Conservation (phyloP, 2,329 filamentous ascomycete genomes). For the Colletotrichum gloeosporioides region DNA sequence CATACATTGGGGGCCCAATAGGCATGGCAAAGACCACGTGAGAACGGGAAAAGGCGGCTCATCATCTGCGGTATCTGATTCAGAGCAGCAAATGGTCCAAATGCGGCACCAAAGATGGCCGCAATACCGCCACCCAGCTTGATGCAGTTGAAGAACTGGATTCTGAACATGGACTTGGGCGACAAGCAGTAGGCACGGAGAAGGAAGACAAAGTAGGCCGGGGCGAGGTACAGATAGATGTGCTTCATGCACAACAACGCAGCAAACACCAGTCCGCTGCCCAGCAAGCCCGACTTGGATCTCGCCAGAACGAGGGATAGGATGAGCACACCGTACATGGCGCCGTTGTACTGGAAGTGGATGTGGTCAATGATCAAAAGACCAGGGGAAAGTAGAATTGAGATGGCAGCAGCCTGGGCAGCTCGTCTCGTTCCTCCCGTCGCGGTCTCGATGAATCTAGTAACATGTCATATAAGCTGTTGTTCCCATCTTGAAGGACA, state of each 20-base stretch:
- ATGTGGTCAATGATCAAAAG: slow-evolving; percentile 98
- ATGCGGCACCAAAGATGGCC: slow-evolving; percentile 77
- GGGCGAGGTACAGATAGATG: slow-evolving; percentile 95
- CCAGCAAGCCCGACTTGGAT: slow-evolving; percentile 74
- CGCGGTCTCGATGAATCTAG: slow-evolving; percentile 77
- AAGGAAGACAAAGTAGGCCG: slow-evolving; percentile 93
- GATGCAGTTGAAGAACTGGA: slow-evolving; percentile 78
- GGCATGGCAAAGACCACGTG: slow-evolving; percentile 90
- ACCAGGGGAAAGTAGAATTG: slow-evolving; percentile 88
- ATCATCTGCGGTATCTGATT: slow-evolving; percentile 85
- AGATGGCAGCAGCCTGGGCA: slow-evolving; percentile 86
- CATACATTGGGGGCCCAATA: slow-evolving; percentile 99
- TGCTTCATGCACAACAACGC: slow-evolving; percentile 92
- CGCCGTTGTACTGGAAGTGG: slow-evolving; percentile 98
- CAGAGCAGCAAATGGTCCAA: slow-evolving; percentile 86
- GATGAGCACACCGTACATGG: slow-evolving; percentile 90
- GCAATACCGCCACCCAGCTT: slow-evolving; percentile 81
- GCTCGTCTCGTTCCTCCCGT: slow-evolving; percentile 70
- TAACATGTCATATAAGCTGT: background rate
- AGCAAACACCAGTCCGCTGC: slow-evolving; percentile 84
- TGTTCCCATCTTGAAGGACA: background rate
- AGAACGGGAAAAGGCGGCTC: slow-evolving; percentile 90
- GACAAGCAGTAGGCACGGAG: slow-evolving; percentile 90
- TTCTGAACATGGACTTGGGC: slow-evolving; percentile 74
- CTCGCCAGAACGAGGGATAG: slow-evolving; percentile 85